Evolutionary conservation across 345 rosid species (phyloP).

Genomic region (Gynandropsis gynandra): DNA sequence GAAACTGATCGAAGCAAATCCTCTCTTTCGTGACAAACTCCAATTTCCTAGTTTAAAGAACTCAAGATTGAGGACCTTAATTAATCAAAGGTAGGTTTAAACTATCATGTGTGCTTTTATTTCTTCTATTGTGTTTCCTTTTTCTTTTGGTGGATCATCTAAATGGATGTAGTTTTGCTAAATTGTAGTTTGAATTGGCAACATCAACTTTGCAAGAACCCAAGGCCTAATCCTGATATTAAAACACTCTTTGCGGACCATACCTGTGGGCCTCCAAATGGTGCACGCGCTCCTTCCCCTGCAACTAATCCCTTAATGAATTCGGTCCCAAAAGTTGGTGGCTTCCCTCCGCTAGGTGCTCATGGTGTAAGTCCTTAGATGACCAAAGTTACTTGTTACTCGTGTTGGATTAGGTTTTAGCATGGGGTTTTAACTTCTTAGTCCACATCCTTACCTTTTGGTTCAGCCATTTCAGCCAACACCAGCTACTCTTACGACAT

Average conservation of each 20-base stretch:
- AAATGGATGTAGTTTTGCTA: conserved; percentile 16
- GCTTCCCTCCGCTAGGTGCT: conserved; percentile 42
- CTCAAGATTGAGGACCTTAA: conserved; percentile 44
- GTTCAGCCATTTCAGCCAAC: conserved; percentile 43
- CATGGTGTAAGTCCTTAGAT: conserved; percentile 37
- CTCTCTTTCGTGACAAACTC: conserved; percentile 43
- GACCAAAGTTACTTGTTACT: background rate
- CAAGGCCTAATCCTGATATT: conserved; percentile 45
- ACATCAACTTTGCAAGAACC: conserved; percentile 48
- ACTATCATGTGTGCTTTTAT: background rate
- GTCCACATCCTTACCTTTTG: conserved; percentile 4
- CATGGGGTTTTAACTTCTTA: conserved; percentile 2
- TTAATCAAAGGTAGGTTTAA: conserved; percentile 37
- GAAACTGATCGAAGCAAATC: conserved; percentile 39
- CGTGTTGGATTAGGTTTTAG: conserved; percentile 9
- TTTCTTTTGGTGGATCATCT: conserved; percentile 2
- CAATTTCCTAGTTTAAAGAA: conserved; percentile 41
- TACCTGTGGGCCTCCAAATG: conserved; percentile 41
- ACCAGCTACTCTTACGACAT: conserved; percentile 40
- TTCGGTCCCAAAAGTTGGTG: conserved; percentile 40
- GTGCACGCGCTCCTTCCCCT: conserved; percentile 41
- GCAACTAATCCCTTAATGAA: conserved; percentile 42
- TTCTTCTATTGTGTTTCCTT: background rate
- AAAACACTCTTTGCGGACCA: conserved; percentile 48
- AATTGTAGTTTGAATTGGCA: conserved; percentile 43